These are phyloP conservation scores for Talaromyces marneffei DNA, from an alignment of 2,329 filamentous ascomycete genomes.

Conservation along the genomic window DNA sequence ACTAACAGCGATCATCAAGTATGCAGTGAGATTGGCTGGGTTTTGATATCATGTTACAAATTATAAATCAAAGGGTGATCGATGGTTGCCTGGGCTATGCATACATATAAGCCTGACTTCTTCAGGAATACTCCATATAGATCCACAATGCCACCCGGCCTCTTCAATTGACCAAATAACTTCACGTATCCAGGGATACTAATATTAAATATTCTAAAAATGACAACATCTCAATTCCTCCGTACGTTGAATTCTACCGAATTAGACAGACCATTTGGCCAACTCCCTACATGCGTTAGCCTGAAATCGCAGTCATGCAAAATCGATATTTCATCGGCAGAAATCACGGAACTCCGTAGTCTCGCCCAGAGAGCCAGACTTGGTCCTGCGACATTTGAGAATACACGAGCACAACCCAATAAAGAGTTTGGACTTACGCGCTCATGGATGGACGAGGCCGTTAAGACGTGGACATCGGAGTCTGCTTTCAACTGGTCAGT, in stretches of 20 bases:
- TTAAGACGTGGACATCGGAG: conserved; percentile 33
- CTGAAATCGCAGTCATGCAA: neutral
- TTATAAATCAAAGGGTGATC: neutral
- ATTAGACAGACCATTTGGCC: neutral
- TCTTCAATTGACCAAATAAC: neutral
- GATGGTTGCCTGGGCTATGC: neutral
- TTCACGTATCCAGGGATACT: neutral
- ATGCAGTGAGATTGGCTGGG: neutral
- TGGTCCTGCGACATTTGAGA: conserved; percentile 46
- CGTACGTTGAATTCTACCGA: neutral
- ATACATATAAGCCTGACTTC: neutral
- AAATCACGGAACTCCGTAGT: conserved; percentile 20
- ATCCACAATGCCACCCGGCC: neutral
- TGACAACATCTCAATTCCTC: neutral
- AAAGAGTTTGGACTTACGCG: conserved; percentile 46
- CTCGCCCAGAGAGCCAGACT: conserved; percentile 46
- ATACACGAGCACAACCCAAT: conserved; percentile 38
- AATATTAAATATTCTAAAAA: neutral
- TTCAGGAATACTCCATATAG: neutral
- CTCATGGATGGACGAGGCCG: conserved; percentile 34
- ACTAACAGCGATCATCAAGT: neutral
- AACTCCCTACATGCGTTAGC: neutral
- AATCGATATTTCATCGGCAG: neutral
- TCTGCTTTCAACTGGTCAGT: conserved; percentile 2
- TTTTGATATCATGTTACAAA: neutral